phyloP scores from a whole-genome alignment of 495 filamentous ascomycete genomes.

The Daldinia vernicosa region DNA sequence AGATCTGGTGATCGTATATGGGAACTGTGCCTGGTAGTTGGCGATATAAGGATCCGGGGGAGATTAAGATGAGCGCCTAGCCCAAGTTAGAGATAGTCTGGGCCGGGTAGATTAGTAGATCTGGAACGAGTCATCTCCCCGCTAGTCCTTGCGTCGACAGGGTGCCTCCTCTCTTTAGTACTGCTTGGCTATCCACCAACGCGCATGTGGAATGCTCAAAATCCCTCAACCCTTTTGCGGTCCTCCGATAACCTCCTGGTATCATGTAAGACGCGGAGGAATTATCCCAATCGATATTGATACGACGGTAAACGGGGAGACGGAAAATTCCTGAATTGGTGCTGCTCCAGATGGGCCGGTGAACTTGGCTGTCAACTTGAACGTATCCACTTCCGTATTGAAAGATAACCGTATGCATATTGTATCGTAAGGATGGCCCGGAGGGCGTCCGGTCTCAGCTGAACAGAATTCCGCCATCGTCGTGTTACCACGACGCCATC shows the following conservation, averaged over 20 bases:
- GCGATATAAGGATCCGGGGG: background rate
- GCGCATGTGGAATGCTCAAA: slow-evolving; percentile 13
- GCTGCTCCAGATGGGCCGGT: background rate
- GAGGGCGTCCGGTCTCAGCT: background rate
- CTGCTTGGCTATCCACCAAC: slow-evolving; percentile 27
- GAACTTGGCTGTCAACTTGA: background rate
- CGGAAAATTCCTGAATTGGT: background rate
- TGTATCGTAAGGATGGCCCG: background rate
- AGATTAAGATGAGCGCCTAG: background rate
- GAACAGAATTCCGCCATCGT: background rate
- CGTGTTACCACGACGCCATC: slow-evolving; percentile 6
- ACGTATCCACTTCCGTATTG: background rate
- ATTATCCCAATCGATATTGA: background rate
- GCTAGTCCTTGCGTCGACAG: background rate
- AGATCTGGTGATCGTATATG: background rate
- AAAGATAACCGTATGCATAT: slow-evolving; percentile 6
- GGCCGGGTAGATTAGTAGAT: background rate
- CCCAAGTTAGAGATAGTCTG: background rate
- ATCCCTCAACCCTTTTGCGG: slow-evolving; percentile 25
- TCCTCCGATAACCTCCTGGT: background rate
- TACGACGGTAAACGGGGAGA: slow-evolving; percentile 1
- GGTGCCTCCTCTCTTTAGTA: slow-evolving; percentile 12
- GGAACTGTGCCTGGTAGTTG: slow-evolving; percentile 4
- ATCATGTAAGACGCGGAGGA: background rate
- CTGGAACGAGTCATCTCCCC: background rate